phyloP scores from a whole-genome alignment of 176 grass and related monocot species.

The Otatea glauca region DNA sequence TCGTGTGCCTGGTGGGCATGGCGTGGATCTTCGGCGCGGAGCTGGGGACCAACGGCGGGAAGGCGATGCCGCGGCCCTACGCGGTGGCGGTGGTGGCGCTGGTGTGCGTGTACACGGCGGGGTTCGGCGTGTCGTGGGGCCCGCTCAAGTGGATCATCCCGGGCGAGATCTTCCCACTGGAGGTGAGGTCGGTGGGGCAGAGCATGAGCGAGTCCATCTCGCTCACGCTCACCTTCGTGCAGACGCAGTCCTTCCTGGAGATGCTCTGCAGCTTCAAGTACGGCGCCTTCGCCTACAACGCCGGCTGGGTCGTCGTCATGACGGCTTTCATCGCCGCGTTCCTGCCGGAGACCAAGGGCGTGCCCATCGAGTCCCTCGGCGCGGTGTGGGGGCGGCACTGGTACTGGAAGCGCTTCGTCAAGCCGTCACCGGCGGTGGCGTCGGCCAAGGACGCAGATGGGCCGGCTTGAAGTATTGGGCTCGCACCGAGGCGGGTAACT shows the following conservation, averaged over 20 bases:
- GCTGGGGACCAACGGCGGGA: conserved; percentile 32
- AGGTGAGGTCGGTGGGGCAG: conserved; percentile 55
- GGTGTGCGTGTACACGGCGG: conserved; percentile 52
- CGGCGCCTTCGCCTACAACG: conserved; percentile 50
- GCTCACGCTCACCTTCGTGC: conserved; percentile 41
- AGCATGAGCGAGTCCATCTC: conserved; percentile 51
- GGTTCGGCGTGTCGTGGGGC: conserved; percentile 60
- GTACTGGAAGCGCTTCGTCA: conserved; percentile 59
- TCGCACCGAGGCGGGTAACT: too few relatives aligned
- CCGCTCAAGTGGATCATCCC: conserved; percentile 53
- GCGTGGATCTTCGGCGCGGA: conserved; percentile 31
- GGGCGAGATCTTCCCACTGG: conserved; percentile 65
- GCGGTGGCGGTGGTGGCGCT: conserved; percentile 50
- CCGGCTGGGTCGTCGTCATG: conserved; percentile 55
- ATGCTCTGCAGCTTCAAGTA: conserved; percentile 55
- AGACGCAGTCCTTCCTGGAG: conserved; percentile 47
- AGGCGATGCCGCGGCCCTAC: conserved; percentile 32
- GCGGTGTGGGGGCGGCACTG: conserved; percentile 52
- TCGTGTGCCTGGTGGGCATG: conserved; percentile 38
- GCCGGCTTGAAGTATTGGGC: neutral
- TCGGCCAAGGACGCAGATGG: neutral
- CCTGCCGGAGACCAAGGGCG: conserved; percentile 81
- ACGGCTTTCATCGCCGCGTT: conserved; percentile 48
- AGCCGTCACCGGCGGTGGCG: neutral
- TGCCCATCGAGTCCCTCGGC: conserved; percentile 70